phyloP scores from a whole-genome alignment of 768 basidiomycete genomes.

The Rubroboletus pulcherrimus region DNA sequence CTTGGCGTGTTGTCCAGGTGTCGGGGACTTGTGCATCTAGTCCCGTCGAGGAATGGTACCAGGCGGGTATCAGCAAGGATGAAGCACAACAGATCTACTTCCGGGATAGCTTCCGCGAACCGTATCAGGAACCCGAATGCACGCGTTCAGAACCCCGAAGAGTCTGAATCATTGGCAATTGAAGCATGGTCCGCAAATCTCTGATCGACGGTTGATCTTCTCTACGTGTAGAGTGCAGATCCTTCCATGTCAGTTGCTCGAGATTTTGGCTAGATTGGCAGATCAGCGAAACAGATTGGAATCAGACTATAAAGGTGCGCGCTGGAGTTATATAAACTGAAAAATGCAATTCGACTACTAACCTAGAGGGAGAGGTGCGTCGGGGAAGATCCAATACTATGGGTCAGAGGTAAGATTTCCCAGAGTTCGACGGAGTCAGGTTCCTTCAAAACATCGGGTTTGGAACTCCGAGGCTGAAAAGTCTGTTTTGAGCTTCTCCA shows the following conservation, averaged over 20 bases:
- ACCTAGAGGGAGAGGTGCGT: neutral
- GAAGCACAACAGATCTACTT: neutral
- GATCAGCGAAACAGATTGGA: neutral
- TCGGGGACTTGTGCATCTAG: neutral
- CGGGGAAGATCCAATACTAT: too few relatives aligned
- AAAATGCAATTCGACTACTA: neutral
- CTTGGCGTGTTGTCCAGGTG: neutral
- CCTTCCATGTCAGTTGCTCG: neutral
- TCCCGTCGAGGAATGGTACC: neutral
- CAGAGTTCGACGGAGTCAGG: neutral
- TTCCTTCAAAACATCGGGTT: neutral
- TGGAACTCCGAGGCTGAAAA: too few relatives aligned
- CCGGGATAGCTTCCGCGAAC: neutral
- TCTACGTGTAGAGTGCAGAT: neutral
- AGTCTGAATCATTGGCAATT: neutral
- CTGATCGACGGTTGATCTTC: slow-evolving; percentile 15
- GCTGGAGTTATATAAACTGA: neutral
- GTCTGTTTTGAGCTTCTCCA: neutral
- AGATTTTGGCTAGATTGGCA: neutral
- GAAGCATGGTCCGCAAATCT: neutral
- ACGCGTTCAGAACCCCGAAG: neutral
- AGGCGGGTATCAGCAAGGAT: neutral
- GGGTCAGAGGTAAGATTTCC: neutral
- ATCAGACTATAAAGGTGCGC: neutral
- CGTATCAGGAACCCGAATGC: neutral